Evolutionary conservation across 495 filamentous ascomycete genomes (phyloP).

Genomic region (Haplographium delicatum): DNA sequence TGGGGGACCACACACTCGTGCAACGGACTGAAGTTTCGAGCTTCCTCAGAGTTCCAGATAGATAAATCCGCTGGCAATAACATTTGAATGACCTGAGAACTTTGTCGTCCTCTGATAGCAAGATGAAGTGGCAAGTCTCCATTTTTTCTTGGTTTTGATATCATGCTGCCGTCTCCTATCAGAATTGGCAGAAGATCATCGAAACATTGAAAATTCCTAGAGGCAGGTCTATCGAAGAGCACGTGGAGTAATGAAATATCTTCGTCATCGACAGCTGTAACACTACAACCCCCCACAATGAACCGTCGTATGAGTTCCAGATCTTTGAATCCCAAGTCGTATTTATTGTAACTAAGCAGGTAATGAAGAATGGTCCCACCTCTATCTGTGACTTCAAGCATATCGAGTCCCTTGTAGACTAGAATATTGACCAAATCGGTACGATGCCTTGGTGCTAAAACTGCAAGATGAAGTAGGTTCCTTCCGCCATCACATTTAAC

Average conservation of each 20-base stretch:
- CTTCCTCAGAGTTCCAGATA: background rate
- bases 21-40: background rate
- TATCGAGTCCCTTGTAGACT: background rate
- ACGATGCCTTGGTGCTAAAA: background rate
- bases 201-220: background rate
- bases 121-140: background rate
- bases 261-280: background rate
- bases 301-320: background rate
- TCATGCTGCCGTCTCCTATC: background rate
- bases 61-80: background rate
- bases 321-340: background rate
- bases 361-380: background rate
- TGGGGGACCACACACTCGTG: background rate
- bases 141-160: background rate
- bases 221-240: background rate
- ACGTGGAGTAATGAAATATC: background rate
- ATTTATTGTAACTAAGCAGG: background rate
- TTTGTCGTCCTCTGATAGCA: background rate
- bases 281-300: background rate
- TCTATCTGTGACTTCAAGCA: background rate
- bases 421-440: background rate
- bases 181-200: background rate
- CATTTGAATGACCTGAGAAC: background rate
- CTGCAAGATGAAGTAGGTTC: conserved; percentile 1
- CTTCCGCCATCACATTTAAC: background rate